phyloP scores from a whole-genome alignment of 2,329 filamentous ascomycete species.

The Nigrospora oryzae region DNA sequence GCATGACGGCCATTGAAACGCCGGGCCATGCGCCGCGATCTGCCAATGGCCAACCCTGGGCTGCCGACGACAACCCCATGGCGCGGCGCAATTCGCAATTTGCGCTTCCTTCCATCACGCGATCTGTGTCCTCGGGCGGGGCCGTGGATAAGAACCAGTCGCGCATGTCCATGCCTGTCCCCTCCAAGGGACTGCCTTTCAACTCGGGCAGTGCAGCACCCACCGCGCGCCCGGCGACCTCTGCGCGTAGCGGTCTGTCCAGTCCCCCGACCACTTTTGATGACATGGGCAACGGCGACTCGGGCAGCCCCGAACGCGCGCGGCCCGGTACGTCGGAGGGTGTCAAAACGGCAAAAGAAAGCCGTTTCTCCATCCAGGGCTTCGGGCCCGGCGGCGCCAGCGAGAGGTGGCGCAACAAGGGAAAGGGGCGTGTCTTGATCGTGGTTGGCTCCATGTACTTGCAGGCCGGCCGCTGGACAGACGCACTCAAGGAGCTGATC shows the following conservation, averaged over 20 bases:
- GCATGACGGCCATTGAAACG: constrained; percentile 67
- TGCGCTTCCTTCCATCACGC: constrained; percentile 31
- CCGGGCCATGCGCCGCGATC: constrained; percentile 45
- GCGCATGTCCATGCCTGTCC: constrained; percentile 75
- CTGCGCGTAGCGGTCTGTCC: constrained; percentile 37
- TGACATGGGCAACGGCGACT: constrained; percentile 26
- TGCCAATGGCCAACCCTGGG: constrained; percentile 33
- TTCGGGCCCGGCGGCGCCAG: constrained; percentile 65
- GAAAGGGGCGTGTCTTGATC: constrained; percentile 70
- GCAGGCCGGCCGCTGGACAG: constrained; percentile 81
- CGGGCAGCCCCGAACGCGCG: constrained; percentile 32
- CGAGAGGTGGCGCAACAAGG: constrained; percentile 72
- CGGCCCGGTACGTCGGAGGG: constrained; percentile 32
- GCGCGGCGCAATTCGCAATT: constrained; percentile 50
- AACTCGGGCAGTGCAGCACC: constrained; percentile 37
- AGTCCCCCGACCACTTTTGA: constrained; percentile 41
- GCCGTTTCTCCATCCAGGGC: constrained; percentile 58
- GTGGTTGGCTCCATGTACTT: constrained; percentile 81
- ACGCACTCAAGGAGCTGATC: constrained; percentile 74
- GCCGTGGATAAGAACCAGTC: constrained; percentile 50
- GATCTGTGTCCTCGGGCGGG: constrained; percentile 46
- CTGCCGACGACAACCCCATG: constrained; percentile 29
- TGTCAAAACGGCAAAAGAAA: constrained; percentile 41
- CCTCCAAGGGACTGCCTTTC: constrained; percentile 35
- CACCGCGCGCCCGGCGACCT: constrained; percentile 37